Evolutionary conservation across 192 early-diverging fungal genomes (phyloP).

Genomic region (Phlyctochytrium bullatum): DNA sequence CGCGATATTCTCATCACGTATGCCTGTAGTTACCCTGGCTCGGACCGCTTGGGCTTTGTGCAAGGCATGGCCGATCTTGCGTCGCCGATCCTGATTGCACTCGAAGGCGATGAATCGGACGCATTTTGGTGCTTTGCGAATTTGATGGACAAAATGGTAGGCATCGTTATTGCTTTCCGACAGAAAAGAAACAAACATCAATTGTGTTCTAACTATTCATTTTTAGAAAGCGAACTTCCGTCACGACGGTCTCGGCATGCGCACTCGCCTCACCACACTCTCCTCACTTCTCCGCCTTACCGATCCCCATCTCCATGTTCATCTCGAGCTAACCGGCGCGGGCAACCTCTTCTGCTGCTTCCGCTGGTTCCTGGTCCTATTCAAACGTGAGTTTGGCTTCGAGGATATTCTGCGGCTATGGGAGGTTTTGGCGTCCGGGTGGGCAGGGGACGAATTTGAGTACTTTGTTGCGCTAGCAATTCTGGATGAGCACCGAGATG

Average conservation of each 20-base stretch:
- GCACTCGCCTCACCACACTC: conserved; percentile 14
- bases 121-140: conserved; percentile 91
- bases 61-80: conserved; percentile 98
- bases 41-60: conserved; percentile 68
- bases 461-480: conserved; percentile 95
- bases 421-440: conserved; percentile 67
- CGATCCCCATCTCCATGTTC: conserved; percentile 23
- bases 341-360: conserved; percentile 95
- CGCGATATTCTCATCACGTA: conserved; percentile 93
- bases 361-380: conserved; percentile 94
- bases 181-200: too few relatives aligned
- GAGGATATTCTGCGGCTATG: conserved; percentile 63
- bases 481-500: conserved; percentile 79
- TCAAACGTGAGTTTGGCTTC: conserved; percentile 34
- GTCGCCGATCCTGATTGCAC: conserved; percentile 82
- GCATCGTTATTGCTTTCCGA: conserved; percentile 3
- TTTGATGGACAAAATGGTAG: conserved; percentile 88
- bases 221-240: conserved; percentile 32
- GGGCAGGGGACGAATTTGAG: conserved; percentile 70
- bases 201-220: too few relatives aligned
- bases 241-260: conserved; percentile 29
- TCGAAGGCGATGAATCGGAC: conserved; percentile 77
- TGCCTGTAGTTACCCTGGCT: conserved; percentile 18
- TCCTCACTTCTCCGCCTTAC: conserved; percentile 13
- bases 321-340: conserved; percentile 14